Evolutionary conservation across 192 early-diverging fungal species (phyloP).

Genomic region (Dissophora globulifera): DNA sequence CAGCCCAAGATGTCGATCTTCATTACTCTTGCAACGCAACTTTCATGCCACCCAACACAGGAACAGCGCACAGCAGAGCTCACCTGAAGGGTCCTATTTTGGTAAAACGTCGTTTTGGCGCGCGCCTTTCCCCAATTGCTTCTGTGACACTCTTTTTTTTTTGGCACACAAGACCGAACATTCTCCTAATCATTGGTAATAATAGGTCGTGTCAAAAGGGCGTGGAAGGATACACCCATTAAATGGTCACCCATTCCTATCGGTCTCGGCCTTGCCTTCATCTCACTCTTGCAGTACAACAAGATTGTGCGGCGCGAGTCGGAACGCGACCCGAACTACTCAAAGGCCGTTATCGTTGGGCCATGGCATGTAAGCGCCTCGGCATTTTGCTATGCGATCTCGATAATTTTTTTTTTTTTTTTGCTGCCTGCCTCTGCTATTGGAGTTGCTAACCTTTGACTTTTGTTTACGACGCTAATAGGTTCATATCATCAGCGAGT

Average conservation of each 20-base stretch:
- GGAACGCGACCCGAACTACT: constrained; percentile 35
- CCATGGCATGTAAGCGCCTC: constrained; percentile 76
- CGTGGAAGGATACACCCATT: constrained; percentile 62
- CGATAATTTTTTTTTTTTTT: background rate
- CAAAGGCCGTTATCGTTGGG: constrained; percentile 71
- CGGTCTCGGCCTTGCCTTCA: constrained; percentile 77
- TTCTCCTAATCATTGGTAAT: background rate
- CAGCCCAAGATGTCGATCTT: constrained; percentile 2
- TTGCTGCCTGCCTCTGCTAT: too few species aligned
- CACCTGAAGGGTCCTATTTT: too few species aligned
- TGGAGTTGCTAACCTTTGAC: too few species aligned
- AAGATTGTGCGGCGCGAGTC: constrained; percentile 58
- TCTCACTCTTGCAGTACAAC: constrained; percentile 73
- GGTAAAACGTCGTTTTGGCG: too few species aligned
- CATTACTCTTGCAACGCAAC: constrained; percentile 20
- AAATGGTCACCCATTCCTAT: constrained; percentile 82
- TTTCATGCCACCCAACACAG: constrained; percentile 29
- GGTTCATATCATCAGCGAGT: constrained; percentile 85
- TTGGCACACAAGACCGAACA: background rate
- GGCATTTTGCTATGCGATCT: background rate
- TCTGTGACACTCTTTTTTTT: too few species aligned
- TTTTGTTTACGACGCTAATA: too few species aligned
- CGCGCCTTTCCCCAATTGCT: too few species aligned
- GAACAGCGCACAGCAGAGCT: constrained; percentile 9
- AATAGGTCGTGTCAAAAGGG: constrained; percentile 48